Conservation (phyloP, 2,329 filamentous ascomycete species). For the Xylaria polymorpha region DNA sequence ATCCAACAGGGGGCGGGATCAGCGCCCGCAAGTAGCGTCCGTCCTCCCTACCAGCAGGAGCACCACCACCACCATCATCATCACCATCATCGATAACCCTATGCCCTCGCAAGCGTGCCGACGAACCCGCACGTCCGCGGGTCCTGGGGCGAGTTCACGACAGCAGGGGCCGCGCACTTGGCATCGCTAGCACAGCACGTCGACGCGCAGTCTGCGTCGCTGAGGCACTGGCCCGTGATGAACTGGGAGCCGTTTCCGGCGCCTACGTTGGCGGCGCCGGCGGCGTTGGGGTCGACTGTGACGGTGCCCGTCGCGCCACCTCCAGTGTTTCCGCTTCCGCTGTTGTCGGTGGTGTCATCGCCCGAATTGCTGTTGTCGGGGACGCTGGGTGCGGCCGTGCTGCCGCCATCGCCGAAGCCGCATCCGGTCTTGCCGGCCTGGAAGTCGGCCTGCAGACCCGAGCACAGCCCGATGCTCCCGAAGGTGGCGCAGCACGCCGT, state of each 20-base stretch:
- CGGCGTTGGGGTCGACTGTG: conserved; percentile 25
- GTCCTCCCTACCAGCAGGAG: conserved; percentile 3
- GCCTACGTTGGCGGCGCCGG: conserved; percentile 46
- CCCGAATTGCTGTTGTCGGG: not conserved
- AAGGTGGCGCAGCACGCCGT: conserved; percentile 48
- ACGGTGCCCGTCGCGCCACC: not conserved
- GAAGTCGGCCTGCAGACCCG: conserved; percentile 42
- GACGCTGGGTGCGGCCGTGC: not conserved
- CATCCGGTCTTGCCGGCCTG: conserved; percentile 49
- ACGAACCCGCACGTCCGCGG: conserved; percentile 30
- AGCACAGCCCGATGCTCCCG: conserved; percentile 45
- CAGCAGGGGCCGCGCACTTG: conserved; percentile 23
- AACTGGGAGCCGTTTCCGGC: conserved; percentile 45
- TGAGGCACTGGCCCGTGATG: conserved; percentile 48
- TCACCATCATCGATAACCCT: too few relatives aligned
- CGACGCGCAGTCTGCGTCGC: conserved; percentile 47
- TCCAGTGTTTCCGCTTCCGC: not conserved
- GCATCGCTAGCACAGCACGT: conserved; percentile 32
- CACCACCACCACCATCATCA: too few relatives aligned
- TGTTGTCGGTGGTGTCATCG: not conserved
- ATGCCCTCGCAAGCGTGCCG: conserved; percentile 18
- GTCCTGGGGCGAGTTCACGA: conserved; percentile 25
- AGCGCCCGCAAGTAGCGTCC: not conserved
- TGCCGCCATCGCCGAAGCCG: conserved; percentile 41
- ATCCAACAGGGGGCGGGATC: not conserved